Evolutionary conservation across 225 moss, liverwort and hornwort species (phyloP).

Genomic region (Marchantia paleacea): DNA sequence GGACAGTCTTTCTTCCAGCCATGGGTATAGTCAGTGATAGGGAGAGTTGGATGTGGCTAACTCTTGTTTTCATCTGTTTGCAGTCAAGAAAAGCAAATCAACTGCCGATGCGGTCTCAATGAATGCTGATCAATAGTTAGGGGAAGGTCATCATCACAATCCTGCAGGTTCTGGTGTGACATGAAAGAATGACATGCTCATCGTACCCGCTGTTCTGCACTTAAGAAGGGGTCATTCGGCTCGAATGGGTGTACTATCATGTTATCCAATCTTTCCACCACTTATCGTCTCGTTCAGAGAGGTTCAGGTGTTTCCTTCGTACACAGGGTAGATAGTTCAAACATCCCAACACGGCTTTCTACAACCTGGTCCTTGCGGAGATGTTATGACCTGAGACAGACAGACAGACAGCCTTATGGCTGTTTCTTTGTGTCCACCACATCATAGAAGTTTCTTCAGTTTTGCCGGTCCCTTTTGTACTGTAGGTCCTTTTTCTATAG

Average conservation of each 20-base stretch:
- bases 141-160: neutral
- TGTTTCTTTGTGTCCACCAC: no score
- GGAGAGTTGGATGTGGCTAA: neutral
- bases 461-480: neutral
- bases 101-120: neutral
- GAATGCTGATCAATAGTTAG: neutral
- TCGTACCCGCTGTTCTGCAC: neutral
- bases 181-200: neutral
- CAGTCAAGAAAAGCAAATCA: neutral
- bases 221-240: neutral
- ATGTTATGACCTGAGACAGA: neutral
- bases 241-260: neutral
- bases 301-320: neutral
- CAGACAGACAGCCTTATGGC: neutral
- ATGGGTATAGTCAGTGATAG: neutral
- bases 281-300: neutral
- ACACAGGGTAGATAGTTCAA: neutral
- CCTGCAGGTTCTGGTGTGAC: neutral
- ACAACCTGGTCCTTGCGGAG: neutral
- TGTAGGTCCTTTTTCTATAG: neutral
- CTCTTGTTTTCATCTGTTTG: neutral
- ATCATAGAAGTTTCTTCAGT: slow-evolving; percentile 4
- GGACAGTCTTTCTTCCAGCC: no score
- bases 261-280: neutral
- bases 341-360: neutral